Base-by-base conservation (phyloP, 495 filamentous ascomycete species). In the Letharia lupina region DNA sequence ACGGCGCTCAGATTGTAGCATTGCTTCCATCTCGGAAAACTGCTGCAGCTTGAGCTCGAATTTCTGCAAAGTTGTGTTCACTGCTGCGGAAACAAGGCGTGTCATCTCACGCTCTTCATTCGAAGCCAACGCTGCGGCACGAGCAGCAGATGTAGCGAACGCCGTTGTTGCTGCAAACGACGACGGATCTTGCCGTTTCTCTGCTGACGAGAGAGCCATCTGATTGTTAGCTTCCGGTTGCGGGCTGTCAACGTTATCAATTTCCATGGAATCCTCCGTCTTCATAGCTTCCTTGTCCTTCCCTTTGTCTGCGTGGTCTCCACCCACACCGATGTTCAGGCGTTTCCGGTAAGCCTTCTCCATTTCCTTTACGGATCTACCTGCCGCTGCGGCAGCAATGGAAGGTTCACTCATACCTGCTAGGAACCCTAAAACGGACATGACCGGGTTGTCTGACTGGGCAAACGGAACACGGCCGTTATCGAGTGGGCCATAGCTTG, bases 41-140 rank as follows among this genome's bases (percentile, higher is more conserved):
- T 97, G 96, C 70, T 89, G 85, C 61, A 94, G 80, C 79, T 93
- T 93, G 64, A 92, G 79, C 72, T 93, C 88, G 73, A 91, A 83
- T 75, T 93, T 93, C 71, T 90, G 84, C 40, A 96, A 81, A 23
- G 88, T 91, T 20, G 91, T 79, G 73, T 96, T 96, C 63, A 96
- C 89, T 0, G 91, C 81, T 4, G 89, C 84, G 15, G 90, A 91
- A 33, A 97, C 90, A 56, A 97, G 87, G 20, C 89, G 86, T 40
- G 93, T 93, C 89, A 96, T 93, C 74, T 96, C 90, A 39, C 94
- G 91, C 76, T 98, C 94, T 75, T 96, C 91, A 71, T 97, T 91
- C 0, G 94, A 96, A 13, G 91, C 91, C 40, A 98, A 85, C 8
- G 88, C 93, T 16, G 89, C 87, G 31, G 93, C 86, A 63, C 94